Evolutionary conservation across 2,329 filamentous ascomycete genomes (phyloP).

Genomic region (Ustilaginoidea virens): DNA sequence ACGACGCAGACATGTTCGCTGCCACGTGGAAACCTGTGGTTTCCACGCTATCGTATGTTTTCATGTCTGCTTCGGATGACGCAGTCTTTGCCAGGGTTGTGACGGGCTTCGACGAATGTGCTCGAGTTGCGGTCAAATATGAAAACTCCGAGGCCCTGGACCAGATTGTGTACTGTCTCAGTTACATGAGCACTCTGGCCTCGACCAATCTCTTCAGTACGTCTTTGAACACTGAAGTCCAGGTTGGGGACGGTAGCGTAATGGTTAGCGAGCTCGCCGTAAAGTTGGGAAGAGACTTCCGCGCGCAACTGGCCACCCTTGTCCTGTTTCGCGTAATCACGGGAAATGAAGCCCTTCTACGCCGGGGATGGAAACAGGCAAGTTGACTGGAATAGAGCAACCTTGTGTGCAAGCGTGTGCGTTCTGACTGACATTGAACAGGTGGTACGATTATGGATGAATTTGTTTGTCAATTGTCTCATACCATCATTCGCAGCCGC

Average conservation of each 20-base stretch:
- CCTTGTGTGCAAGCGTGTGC: no score
- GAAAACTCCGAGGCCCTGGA: constrained; percentile 75
- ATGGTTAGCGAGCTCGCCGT: constrained; percentile 99
- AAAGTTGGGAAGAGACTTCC: constrained; percentile 84
- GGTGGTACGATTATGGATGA: constrained; percentile 84
- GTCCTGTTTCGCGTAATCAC: constrained; percentile 89
- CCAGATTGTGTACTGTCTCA: constrained; percentile 79
- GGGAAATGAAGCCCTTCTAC: constrained; percentile 65
- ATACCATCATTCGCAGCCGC: constrained; percentile 63
- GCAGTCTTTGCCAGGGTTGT: constrained; percentile 88
- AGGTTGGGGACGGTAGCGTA: constrained; percentile 78
- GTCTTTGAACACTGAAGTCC: constrained; percentile 83
- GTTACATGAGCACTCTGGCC: constrained; percentile 78
- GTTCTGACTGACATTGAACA: constrained; percentile 26
- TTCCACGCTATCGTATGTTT: constrained; percentile 90
- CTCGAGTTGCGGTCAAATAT: constrained; percentile 78
- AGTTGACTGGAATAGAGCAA: no score
- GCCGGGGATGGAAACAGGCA: constrained; percentile 64
- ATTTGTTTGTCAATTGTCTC: constrained; percentile 90
- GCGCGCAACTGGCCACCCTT: constrained; percentile 83
- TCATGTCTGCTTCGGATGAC: constrained; percentile 97
- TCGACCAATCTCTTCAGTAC: constrained; percentile 67
- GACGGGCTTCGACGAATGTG: constrained; percentile 90
- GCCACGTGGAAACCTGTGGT: constrained; percentile 92
- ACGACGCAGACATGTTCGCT: constrained; percentile 94